These are phyloP conservation scores for Alternaria dauci DNA, from an alignment of 2,329 filamentous ascomycete species.

Conservation along the genomic window DNA sequence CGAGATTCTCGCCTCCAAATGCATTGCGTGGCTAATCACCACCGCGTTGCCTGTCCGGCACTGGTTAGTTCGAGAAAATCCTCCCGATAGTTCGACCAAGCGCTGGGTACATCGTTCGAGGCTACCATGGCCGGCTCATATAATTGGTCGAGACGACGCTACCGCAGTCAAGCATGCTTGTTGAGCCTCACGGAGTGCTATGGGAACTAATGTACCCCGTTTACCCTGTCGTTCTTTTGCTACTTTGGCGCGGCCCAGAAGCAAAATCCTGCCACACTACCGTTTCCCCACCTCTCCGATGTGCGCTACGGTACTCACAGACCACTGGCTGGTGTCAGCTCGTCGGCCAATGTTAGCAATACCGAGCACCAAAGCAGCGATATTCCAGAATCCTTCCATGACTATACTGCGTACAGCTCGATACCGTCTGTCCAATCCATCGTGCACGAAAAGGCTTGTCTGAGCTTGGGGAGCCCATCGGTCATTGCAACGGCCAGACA, in stretches of 20 bases:
- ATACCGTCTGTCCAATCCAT: constrained; percentile 4
- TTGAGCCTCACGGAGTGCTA: constrained; percentile 35
- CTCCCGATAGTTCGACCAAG: constrained; percentile 38
- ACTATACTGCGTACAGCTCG: constrained; percentile 9
- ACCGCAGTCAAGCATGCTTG: constrained; percentile 32
- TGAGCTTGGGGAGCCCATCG: not conserved
- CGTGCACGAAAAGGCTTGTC: constrained; percentile 4
- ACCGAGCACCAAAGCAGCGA: constrained; percentile 6
- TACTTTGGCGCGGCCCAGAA: constrained; percentile 30
- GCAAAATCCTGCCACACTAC: constrained; percentile 31
- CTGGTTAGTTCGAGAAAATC: constrained; percentile 22
- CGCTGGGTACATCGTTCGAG: constrained; percentile 6
- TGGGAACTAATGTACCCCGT: constrained; percentile 41
- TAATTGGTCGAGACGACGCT: constrained; percentile 27
- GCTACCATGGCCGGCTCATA: constrained; percentile 12
- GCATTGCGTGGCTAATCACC: constrained; percentile 6
- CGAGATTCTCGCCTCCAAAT: constrained; percentile 11
- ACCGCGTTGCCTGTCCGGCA: not conserved
- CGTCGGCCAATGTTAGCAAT: constrained; percentile 5
- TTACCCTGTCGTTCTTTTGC: constrained; percentile 18
- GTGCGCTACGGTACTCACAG: constrained; percentile 17
- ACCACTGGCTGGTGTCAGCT: constrained; percentile 15
- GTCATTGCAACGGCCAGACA: not conserved
- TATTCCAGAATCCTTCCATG: constrained; percentile 29
- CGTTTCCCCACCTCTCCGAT: constrained; percentile 15